These are phyloP conservation scores for Vigna hirtella DNA, from an alignment of 306 rosid species.

Conservation along the genomic window DNA sequence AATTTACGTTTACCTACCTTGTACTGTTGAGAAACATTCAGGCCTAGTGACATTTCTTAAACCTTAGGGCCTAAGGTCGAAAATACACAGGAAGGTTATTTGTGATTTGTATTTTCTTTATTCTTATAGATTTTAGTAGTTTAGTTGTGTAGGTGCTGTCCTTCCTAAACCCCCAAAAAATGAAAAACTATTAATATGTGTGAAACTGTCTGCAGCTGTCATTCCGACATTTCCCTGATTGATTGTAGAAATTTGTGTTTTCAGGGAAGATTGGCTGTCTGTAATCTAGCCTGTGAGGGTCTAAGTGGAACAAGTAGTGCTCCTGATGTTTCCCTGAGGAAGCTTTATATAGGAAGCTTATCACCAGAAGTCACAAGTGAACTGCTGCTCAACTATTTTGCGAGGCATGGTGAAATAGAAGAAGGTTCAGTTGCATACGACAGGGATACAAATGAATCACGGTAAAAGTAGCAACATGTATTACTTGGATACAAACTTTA, in stretches of 20 bases:
- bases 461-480: slow-evolving; percentile 49
- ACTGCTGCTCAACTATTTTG: slow-evolving; percentile 64
- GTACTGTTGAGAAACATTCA: slow-evolving; percentile 9
- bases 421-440: slow-evolving; percentile 91
- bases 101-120: slow-evolving; percentile 10
- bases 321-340: slow-evolving; percentile 75
- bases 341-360: slow-evolving; percentile 80
- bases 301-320: slow-evolving; percentile 64
- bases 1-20: neutral
- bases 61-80: neutral
- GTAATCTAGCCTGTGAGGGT: slow-evolving; percentile 78
- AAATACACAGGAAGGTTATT: neutral
- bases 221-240: slow-evolving; percentile 12
- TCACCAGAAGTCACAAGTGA: slow-evolving; percentile 79
- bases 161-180: too few species aligned
- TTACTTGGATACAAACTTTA: slow-evolving; percentile 17
- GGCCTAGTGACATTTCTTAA: slow-evolving; percentile 1
- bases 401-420: slow-evolving; percentile 77
- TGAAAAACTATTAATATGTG: slow-evolving; percentile 4
- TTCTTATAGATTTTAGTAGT: slow-evolving; percentile 3
- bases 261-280: slow-evolving; percentile 78
- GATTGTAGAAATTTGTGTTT: slow-evolving; percentile 30
- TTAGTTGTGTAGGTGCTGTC: neutral
- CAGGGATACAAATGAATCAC: slow-evolving; percentile 75
- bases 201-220: slow-evolving; percentile 16